Evolutionary conservation across 2,329 filamentous ascomycete species (phyloP).

Genomic region (Xylaria sp.): DNA sequence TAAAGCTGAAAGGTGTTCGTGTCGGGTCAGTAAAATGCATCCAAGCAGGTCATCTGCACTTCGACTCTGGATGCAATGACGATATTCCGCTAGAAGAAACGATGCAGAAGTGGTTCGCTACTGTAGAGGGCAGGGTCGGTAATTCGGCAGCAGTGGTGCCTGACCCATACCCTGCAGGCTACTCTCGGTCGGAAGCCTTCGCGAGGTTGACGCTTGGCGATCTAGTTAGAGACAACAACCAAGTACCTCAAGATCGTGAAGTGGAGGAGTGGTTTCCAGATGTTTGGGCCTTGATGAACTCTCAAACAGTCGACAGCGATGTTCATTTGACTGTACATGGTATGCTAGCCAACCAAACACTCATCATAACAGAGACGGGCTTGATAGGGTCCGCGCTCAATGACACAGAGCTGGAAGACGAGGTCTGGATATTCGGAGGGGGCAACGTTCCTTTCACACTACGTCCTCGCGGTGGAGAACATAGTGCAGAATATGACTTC

Average conservation of each 20-base stretch:
- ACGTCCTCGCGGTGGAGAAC: neutral
- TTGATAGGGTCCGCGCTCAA: constrained; percentile 2
- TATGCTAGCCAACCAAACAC: neutral
- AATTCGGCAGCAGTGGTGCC: neutral
- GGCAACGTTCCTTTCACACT: constrained; percentile 13
- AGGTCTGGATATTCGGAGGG: constrained; percentile 8
- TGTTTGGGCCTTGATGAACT: neutral
- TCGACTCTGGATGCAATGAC: neutral
- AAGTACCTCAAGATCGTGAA: neutral
- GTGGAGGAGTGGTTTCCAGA: neutral
- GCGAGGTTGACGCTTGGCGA: neutral
- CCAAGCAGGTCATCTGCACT: neutral
- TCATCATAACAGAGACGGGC: neutral
- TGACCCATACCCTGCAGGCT: neutral
- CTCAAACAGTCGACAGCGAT: neutral
- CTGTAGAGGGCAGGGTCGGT: neutral
- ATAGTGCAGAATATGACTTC: constrained; percentile 4
- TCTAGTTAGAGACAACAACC: neutral
- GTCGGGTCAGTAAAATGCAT: neutral
- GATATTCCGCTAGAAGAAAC: neutral
- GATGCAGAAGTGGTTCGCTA: neutral
- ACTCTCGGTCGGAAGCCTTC: neutral
- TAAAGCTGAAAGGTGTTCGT: neutral
- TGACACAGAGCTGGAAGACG: constrained; percentile 1
- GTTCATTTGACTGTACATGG: neutral